Evolutionary conservation across 495 filamentous ascomycete genomes (phyloP), one percentile per base, ranked within the genome.

Genomic region (Neurospora sp.): DNA sequence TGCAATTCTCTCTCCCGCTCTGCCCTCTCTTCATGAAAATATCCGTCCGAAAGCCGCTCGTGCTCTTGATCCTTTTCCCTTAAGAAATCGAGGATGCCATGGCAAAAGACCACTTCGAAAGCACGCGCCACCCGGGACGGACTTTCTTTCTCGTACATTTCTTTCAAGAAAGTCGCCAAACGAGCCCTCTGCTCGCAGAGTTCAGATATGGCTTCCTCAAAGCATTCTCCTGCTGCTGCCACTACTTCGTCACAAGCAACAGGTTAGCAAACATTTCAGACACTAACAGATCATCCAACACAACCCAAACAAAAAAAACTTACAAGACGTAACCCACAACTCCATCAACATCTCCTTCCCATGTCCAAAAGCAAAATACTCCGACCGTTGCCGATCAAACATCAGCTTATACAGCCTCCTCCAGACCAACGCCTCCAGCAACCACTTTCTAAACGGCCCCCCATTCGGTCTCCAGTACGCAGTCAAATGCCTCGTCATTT

Each of bases 401-500:
- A 66, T 31, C 6, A 66, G 11, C 54, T 18, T 31, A 35, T 66
- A 6, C 27, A 66, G 3, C 54, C 54, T 66, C 54, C 54, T 66
- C 54, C 54, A 66, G 12, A 66, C 14, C 54, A 66, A 66, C 14
- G 54, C 54, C 54, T 66, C 54, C 12, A 66, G 27, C 54, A 66
- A 66, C 54, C 54, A 66, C 27, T 31, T 66, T 35, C 27, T 10
- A 27, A 60, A 12, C 54, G 54, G 27, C 23, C 12, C 14, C 14
- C 12, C 6, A 14, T 35, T 2, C 23, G 5, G 14, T 18, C 27
- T 9, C 14, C 14, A 66, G 1, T 31, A 66, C 27, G 27, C 70
- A 16, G 16, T 76, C 72, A 18, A 49, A 35, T 60, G 78, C 73
- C 6, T 73, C 74, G 18, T 78, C 76, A 44, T 74, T 73, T 10